Conservation (phyloP, 495 filamentous ascomycete genomes). For the Lineolata rhizophorae region DNA sequence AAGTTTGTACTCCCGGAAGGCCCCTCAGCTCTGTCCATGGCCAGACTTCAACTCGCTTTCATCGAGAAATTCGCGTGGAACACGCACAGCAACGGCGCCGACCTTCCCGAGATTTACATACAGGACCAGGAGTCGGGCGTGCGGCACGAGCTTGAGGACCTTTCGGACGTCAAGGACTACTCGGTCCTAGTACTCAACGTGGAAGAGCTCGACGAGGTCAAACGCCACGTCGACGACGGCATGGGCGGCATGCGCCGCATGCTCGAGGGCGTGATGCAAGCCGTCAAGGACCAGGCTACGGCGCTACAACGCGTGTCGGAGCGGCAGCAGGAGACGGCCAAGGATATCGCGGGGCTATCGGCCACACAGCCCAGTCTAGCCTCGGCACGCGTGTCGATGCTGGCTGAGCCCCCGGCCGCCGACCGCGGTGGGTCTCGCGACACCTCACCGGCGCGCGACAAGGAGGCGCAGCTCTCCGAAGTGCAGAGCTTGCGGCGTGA, state of each 20-base stretch:
- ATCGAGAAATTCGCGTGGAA: slow-evolving; percentile 99
- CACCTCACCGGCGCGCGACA: not conserved
- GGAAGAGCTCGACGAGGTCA: slow-evolving; percentile 89
- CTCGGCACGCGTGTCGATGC: slow-evolving; percentile 9
- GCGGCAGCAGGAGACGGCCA: slow-evolving; percentile 72
- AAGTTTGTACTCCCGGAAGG: slow-evolving; percentile 82
- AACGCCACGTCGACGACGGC: slow-evolving; percentile 85
- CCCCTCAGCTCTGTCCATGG: slow-evolving; percentile 59
- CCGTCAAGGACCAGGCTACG: slow-evolving; percentile 56
- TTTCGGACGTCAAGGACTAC: slow-evolving; percentile 86
- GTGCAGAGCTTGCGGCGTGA: slow-evolving; percentile 71
- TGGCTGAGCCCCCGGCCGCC: slow-evolving; percentile 4
- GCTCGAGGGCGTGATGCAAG: slow-evolving; percentile 59
- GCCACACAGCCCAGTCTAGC: slow-evolving; percentile 32
- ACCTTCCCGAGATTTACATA: slow-evolving; percentile 92
- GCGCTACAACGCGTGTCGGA: slow-evolving; percentile 77
- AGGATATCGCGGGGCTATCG: slow-evolving; percentile 69
- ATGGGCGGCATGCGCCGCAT: slow-evolving; percentile 57
- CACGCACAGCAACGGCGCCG: slow-evolving; percentile 77
- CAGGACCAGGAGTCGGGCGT: slow-evolving; percentile 90
- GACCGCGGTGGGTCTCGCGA: not conserved
- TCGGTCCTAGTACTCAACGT: slow-evolving; percentile 86
- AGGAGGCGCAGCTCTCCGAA: slow-evolving; percentile 36
- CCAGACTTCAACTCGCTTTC: slow-evolving; percentile 82
- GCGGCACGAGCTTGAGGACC: slow-evolving; percentile 84